Base-by-base conservation (phyloP, 202 grass and related monocot genomes). In the Digitaria exilis region DNA sequence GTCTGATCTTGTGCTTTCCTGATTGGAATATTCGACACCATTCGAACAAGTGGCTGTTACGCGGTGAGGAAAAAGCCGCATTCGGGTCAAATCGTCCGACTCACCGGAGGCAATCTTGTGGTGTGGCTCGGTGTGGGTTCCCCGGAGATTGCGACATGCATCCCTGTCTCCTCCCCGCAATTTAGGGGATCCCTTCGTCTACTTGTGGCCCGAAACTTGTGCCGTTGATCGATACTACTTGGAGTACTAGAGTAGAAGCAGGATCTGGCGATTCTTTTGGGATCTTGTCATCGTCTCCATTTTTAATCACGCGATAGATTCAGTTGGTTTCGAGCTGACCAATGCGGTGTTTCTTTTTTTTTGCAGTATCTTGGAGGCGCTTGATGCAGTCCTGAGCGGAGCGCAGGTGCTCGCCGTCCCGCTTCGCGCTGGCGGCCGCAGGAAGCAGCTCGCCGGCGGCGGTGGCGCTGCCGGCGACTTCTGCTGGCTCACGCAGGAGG, bases 401-500 rank as follows among this genome's bases (percentile, higher is more conserved):
- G 89, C 94, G 21, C 85, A 81, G 78, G 85, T 79, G 54, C 89
- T 97, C 6, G 89, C 85, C 39, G 89, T 97, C 54, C 89, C 89
- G 2, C 67, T 94, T 25, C 89, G 84, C 72, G 19, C 77, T 25
- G 65, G 88, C 52, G 83, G 85, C 69, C 80, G 89, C 66, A 88
- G 46, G 85, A 81, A 86, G 85, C 83, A 76, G 77, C 73, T 86
- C 35, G 55, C 19, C 35, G 80, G 63, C n/a, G 70, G 78, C 2
- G 52, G 6, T 15, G 75, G 5, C 0, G 79, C 11, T 15, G 73
- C 29, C 3, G 74, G 43, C 29, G 94, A 94, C 35, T 94, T 94
- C 84, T 97, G 91, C 91, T 97, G 89, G 89, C 78, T 97, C 54
- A 94, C 85, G 16, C 83, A 92, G 39, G 91, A 97, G 81, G 94